These are phyloP conservation scores for Trichoderma asperellum DNA, from an alignment of 2,329 filamentous ascomycete genomes.

Conservation along the genomic window DNA sequence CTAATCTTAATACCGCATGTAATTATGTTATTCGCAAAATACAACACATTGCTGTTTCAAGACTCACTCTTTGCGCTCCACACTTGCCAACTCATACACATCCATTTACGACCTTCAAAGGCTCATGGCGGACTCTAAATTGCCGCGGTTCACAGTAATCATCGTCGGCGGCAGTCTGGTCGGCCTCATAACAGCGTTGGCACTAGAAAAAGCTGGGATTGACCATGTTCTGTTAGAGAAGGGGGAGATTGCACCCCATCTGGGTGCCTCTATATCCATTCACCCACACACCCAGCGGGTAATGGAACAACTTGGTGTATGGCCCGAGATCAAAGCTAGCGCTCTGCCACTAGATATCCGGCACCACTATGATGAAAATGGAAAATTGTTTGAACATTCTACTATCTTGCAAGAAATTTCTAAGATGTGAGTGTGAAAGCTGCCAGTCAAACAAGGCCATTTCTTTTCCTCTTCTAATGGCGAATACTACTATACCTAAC, in stretches of 20 bases:
- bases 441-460: neutral
- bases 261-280: constrained; percentile 41
- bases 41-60: neutral
- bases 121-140: neutral
- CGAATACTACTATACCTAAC: neutral
- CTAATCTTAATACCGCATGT: neutral
- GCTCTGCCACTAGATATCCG: constrained; percentile 5
- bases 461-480: neutral
- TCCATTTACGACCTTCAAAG: neutral
- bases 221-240: constrained; percentile 40
- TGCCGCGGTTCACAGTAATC: constrained; percentile 33
- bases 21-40: neutral
- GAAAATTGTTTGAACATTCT: constrained; percentile 13
- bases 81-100: neutral
- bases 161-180: constrained; percentile 44
- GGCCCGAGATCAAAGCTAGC: constrained; percentile 3
- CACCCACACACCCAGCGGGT: constrained; percentile 37
- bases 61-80: neutral
- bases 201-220: constrained; percentile 38
- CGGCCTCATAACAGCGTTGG: constrained; percentile 38
- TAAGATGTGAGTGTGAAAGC: constrained; percentile 9
- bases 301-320: constrained; percentile 41
- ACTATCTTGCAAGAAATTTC: constrained; percentile 10
- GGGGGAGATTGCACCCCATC: constrained; percentile 36
- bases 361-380: constrained; percentile 16